Percentiles rank a stretch among this genome's conserved stretches.
Evolutionary conservation across 768 basidiomycete genomes (phyloP).

Genomic region (Lanmaoa pseudosensibilis): DNA sequence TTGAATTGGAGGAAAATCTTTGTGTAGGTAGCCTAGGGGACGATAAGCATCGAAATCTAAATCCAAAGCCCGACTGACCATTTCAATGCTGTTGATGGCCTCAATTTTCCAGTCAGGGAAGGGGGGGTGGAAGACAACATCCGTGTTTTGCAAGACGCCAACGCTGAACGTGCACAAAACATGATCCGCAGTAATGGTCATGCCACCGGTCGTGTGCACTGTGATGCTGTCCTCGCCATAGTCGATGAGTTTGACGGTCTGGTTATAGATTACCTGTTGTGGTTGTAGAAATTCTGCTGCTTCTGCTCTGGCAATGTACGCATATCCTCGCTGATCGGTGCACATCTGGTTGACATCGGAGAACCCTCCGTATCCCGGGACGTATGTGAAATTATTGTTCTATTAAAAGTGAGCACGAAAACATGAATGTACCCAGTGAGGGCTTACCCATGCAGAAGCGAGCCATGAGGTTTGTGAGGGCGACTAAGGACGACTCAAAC

Average conservation of each 20-base stretch:
- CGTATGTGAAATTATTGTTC: conserved; percentile 66
- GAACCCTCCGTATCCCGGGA: conserved; percentile 54
- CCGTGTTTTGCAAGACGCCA: conserved; percentile 64
- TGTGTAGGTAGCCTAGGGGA: conserved; percentile 52
- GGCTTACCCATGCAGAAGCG: conserved; percentile 57
- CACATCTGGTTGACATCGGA: conserved; percentile 53
- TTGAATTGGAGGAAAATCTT: conserved; percentile 69
- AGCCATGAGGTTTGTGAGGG: conserved; percentile 64
- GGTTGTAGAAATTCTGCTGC: conserved; percentile 52
- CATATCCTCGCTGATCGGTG: conserved; percentile 66
- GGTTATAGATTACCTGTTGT: conserved; percentile 47
- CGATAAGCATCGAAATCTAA: neutral
- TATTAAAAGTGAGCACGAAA: conserved; percentile 21
- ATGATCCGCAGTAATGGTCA: conserved; percentile 49
- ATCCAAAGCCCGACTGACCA: conserved; percentile 39
- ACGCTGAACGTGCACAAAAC: conserved; percentile 66
- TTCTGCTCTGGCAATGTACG: conserved; percentile 53
- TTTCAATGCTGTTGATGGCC: conserved; percentile 59
- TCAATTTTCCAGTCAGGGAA: conserved; percentile 62
- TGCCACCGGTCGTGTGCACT: conserved; percentile 46
- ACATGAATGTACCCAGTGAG: neutral
- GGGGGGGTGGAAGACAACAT: conserved; percentile 53
- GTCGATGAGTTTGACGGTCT: conserved; percentile 48
- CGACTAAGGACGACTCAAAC: conserved; percentile 44
- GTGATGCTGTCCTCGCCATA: conserved; percentile 50